Percentiles rank a stretch among this genome's conserved stretches.
phyloP scores from a whole-genome alignment of 495 filamentous ascomycete species.

The Trichoderma virens region DNA sequence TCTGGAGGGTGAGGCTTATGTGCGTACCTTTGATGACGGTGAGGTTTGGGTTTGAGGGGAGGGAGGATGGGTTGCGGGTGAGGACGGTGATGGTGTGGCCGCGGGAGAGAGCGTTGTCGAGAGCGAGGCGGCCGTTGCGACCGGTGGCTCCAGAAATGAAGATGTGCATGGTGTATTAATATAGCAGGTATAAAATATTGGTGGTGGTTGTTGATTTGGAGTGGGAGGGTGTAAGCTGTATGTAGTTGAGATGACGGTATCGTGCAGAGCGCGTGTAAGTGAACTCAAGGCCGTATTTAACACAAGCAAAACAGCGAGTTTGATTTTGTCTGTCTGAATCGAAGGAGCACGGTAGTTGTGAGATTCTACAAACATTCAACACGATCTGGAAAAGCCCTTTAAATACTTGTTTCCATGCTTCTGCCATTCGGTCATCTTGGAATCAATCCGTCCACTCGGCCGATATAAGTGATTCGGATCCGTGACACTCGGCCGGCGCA shows the following conservation, averaged over 20 bases:
- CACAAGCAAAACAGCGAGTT: too few species aligned
- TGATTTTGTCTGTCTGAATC: too few species aligned
- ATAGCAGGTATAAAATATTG: neutral
- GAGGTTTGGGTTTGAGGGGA: slow-evolving; percentile 21
- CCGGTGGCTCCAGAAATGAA: slow-evolving; percentile 38
- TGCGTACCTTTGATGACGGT: slow-evolving; percentile 32
- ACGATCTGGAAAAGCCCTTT: neutral
- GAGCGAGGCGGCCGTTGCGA: slow-evolving; percentile 33
- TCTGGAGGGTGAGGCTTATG: slow-evolving; percentile 7
- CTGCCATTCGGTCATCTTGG: neutral
- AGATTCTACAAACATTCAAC: neutral
- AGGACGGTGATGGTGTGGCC: slow-evolving; percentile 35
- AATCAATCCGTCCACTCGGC: neutral
- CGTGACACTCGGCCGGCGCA: neutral
- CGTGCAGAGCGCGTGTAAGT: neutral
- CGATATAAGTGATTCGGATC: neutral
- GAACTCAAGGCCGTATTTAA: neutral
- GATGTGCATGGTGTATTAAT: slow-evolving; percentile 26
- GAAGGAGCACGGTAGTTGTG: neutral
- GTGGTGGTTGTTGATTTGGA: neutral
- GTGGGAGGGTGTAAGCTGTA: neutral
- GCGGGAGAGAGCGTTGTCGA: slow-evolving; percentile 32
- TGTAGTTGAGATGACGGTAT: neutral
- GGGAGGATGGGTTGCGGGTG: slow-evolving; percentile 28
- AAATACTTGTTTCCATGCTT: neutral